A percentile compares a stretch with the other conserved stretches of the same genome.
phyloP scores from a whole-genome alignment of 2,329 filamentous ascomycete species.

The Graphilbum fragrans region DNA sequence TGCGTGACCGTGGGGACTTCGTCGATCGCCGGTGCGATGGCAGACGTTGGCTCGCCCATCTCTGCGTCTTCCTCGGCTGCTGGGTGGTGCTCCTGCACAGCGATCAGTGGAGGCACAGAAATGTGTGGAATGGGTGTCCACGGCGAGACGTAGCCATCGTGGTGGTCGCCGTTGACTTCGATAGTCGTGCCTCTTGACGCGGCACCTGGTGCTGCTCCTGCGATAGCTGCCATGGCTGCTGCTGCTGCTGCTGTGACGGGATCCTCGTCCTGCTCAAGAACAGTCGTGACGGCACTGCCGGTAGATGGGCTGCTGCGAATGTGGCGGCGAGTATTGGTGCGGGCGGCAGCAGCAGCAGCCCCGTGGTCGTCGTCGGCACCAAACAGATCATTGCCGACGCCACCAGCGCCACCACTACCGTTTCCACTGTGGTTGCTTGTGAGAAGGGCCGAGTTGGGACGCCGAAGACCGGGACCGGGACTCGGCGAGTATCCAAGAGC shows the following conservation, averaged over 20 bases:
- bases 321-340: constrained; percentile 70
- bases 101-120: no score
- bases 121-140: no score
- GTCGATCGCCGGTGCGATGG: no score
- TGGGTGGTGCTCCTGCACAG: no score
- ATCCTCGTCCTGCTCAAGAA: constrained; percentile 75
- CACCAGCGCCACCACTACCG: constrained; percentile 8
- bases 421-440: neutral
- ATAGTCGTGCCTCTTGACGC: no score
- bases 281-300: constrained; percentile 66
- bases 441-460: no score
- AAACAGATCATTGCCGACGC: constrained; percentile 4
- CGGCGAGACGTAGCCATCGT: no score
- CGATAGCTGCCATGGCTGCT: constrained; percentile 1
- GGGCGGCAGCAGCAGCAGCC: constrained; percentile 39
- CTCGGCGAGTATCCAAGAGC: neutral
- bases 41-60: no score
- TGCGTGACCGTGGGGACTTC: no score
- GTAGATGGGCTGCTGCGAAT: constrained; percentile 69
- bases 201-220: no score
- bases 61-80: no score
- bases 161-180: no score
- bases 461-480: neutral
- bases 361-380: constrained; percentile 35
- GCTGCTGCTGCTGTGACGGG: neutral